Evolutionary conservation across 1,284 basidiomycete genomes (phyloP).

Genomic region (Phenoliferia sp.): DNA sequence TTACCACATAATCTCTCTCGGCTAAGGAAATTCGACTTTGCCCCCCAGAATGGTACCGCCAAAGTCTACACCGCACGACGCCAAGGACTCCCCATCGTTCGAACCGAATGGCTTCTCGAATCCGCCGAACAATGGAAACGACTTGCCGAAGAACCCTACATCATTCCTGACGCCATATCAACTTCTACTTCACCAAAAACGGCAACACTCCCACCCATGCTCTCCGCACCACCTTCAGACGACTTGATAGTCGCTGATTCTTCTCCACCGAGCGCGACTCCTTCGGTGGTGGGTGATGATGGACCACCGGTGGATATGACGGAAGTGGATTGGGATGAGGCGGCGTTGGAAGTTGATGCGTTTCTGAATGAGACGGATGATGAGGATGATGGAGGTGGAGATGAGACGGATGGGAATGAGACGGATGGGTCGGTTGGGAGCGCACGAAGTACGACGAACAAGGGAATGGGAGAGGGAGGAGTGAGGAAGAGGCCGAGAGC

Average conservation of each 20-base stretch:
- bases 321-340: conserved; percentile 58
- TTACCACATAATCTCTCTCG: neutral
- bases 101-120: conserved; percentile 81
- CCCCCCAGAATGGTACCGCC: conserved; percentile 67
- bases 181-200: no score
- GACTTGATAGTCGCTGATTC: neutral
- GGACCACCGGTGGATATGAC: conserved; percentile 9
- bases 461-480: neutral
- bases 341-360: conserved; percentile 80
- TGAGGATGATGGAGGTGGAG: conserved; percentile 7
- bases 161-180: conserved; percentile 49
- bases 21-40: neutral
- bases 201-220: neutral
- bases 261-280: neutral
- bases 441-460: neutral
- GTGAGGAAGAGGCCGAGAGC: neutral
- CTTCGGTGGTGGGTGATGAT: conserved; percentile 4
- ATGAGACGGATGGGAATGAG: conserved; percentile 36
- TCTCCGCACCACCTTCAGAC: neutral
- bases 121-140: conserved; percentile 73
- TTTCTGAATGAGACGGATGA: conserved; percentile 73
- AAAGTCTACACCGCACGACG: conserved; percentile 75
- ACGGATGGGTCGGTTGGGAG: conserved; percentile 7
- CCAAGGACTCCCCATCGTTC: conserved; percentile 63
- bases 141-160: conserved; percentile 65